phyloP scores from a whole-genome alignment of 768 basidiomycete species.

The Naganishia vaughanmartiniae region DNA sequence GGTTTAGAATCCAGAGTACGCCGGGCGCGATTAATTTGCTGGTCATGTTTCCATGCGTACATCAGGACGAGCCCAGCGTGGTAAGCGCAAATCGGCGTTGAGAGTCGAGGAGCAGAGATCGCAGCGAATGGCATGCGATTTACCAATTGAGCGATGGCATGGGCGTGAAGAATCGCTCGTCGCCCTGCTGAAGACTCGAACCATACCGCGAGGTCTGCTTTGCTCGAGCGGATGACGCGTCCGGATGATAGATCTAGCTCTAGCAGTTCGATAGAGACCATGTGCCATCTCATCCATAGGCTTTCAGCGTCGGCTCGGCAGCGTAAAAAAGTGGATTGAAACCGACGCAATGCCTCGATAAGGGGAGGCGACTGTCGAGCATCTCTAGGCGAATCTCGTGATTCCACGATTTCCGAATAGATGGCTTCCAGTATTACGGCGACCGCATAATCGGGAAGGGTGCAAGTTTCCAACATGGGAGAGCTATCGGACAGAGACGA shows the following conservation, averaged over 20 bases:
- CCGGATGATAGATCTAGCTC: background rate
- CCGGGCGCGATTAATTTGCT: too few species aligned
- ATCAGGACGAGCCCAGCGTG: too few species aligned
- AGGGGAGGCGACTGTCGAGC: background rate
- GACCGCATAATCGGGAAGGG: background rate
- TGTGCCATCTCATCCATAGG: slow-evolving; percentile 18
- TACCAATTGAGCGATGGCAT: background rate
- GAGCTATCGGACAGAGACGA: background rate
- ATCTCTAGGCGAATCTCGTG: slow-evolving; percentile 1
- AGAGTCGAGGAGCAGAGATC: too few species aligned
- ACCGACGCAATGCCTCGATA: too few species aligned
- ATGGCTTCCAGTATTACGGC: slow-evolving; percentile 5
- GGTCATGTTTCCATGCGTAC: too few species aligned
- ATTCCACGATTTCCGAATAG: slow-evolving; percentile 3
- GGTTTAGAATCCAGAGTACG: too few species aligned
- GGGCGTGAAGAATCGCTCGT: too few species aligned
- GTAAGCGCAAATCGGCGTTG: too few species aligned
- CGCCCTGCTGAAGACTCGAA: background rate
- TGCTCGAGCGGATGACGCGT: background rate
- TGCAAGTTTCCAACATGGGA: background rate
- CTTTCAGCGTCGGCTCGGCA: background rate
- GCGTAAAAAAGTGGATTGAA: too few species aligned
- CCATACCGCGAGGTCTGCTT: too few species aligned
- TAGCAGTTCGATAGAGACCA: slow-evolving; percentile 3
- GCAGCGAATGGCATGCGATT: too few species aligned